A percentile compares a stretch with the other conserved stretches of the same genome.
These are phyloP conservation scores for Exophiala sideris DNA, from an alignment of 2,329 filamentous ascomycete species.

Conservation along the genomic window DNA sequence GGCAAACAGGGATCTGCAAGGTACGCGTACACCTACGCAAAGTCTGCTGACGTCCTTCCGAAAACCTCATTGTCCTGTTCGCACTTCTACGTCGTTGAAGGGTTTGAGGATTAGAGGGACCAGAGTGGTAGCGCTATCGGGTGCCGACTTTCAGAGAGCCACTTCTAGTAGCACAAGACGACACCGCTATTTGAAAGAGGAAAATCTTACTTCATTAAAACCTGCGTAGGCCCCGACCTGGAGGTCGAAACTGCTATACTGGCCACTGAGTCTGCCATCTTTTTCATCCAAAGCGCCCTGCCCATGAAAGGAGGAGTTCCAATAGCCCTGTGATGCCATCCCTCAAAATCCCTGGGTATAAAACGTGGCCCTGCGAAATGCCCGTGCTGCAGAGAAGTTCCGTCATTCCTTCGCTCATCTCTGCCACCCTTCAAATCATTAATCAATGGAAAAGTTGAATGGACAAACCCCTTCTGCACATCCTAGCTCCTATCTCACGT, in stretches of 20 bases:
- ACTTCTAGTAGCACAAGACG: not conserved
- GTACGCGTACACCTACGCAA: too few species aligned
- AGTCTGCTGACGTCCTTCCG: too few species aligned
- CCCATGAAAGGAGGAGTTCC: slow-evolving; percentile 1
- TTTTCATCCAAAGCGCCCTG: slow-evolving; percentile 9
- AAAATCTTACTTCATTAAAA: slow-evolving; percentile 12
- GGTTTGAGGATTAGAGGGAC: too few species aligned
- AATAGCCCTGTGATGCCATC: slow-evolving; percentile 11
- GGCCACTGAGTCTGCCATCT: slow-evolving; percentile 16
- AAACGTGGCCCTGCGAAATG: slow-evolving; percentile 12
- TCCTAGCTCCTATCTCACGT: not conserved
- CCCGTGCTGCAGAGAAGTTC: slow-evolving; percentile 6
- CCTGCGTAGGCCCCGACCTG: slow-evolving; percentile 1
- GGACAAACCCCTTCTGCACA: not conserved
- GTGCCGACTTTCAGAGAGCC: too few species aligned
- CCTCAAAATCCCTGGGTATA: slow-evolving; percentile 21
- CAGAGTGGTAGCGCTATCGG: too few species aligned
- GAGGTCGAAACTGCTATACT: slow-evolving; percentile 6
- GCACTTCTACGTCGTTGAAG: too few species aligned
- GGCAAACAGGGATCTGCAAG: slow-evolving; percentile 16
- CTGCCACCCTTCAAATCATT: slow-evolving; percentile 22
- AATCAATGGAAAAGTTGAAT: not conserved
- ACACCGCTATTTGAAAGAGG: not conserved
- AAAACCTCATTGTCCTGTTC: too few species aligned
- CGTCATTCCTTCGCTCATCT: slow-evolving; percentile 11